phyloP scores from a whole-genome alignment of 73 alveolate species.

The Blepharisma stoltei region DNA sequence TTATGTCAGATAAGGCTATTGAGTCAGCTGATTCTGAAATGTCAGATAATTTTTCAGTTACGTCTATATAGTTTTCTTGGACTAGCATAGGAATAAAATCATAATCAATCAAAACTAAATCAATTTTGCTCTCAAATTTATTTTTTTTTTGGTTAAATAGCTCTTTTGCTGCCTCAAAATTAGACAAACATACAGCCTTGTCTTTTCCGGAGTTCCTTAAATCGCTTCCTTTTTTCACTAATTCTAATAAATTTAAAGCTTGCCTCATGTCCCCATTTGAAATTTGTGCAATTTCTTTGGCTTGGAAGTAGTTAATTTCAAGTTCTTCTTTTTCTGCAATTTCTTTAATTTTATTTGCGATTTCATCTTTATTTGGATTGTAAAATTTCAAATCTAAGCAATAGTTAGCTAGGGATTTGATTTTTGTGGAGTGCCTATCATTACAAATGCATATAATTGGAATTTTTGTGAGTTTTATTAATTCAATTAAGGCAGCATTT shows the following conservation, averaged over 20 bases:
- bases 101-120: conserved; percentile 86
- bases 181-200: conserved; percentile 60
- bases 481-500: conserved; percentile 82
- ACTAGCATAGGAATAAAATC: conserved; percentile 91
- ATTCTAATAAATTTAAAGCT: conserved; percentile 79
- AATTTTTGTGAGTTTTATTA: conserved; percentile 86
- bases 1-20: conserved; percentile 50
- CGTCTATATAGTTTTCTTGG: conserved; percentile 85
- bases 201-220: background rate
- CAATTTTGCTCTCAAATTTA: conserved; percentile 62
- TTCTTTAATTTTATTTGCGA: conserved; percentile 63
- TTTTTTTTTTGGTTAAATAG: conserved; percentile 69
- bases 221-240: conserved; percentile 36
- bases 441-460: conserved; percentile 98
- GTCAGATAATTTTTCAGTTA: conserved; percentile 42
- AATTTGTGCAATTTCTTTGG: conserved; percentile 69
- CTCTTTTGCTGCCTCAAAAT: conserved; percentile 87
- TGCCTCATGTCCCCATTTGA: conserved; percentile 90
- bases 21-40: conserved; percentile 48
- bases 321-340: conserved; percentile 84
- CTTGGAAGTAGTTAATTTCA: conserved; percentile 61
- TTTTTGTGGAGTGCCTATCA: conserved; percentile 81
- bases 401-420: conserved; percentile 77
- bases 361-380: conserved; percentile 74
- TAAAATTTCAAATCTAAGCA: conserved; percentile 93